Conservation (phyloP, 192 early-diverging fungal genomes). For the Bifiguratus adelaidae region DNA sequence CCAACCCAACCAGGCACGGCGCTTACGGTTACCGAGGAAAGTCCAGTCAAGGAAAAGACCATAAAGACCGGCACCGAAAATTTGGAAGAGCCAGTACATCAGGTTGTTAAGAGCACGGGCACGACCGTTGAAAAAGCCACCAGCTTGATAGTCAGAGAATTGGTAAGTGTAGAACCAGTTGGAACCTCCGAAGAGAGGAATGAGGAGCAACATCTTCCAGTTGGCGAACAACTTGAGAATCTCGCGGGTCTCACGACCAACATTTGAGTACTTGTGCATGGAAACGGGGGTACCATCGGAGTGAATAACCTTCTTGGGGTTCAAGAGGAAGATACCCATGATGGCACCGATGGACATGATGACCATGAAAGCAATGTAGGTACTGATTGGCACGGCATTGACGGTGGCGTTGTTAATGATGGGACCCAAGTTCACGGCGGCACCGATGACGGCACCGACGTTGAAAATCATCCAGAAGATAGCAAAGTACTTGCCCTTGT, state of each 20-base stretch:
- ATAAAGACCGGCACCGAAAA: conserved; percentile 49
- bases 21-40: conserved; percentile 36
- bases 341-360: conserved; percentile 54
- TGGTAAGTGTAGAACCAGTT: conserved; percentile 82
- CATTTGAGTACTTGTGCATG: conserved; percentile 60
- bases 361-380: conserved; percentile 63
- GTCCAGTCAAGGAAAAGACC: conserved; percentile 56
- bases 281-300: conserved; percentile 58
- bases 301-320: conserved; percentile 47
- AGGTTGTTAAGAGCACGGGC: conserved; percentile 65
- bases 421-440: conserved; percentile 58
- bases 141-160: conserved; percentile 49
- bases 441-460: conserved; percentile 72
- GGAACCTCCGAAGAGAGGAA: conserved; percentile 58
- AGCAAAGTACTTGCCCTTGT: conserved; percentile 74
- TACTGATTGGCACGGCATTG: conserved; percentile 46
- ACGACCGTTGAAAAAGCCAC: conserved; percentile 50
- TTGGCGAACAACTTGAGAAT: conserved; percentile 48
- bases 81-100: conserved; percentile 71
- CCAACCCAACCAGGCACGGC: conserved; percentile 53
- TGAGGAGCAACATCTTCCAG: conserved; percentile 54
- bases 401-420: conserved; percentile 43
- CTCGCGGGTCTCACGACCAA: conserved; percentile 36
- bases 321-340: conserved; percentile 43
- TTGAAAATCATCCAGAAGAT: conserved; percentile 85